Percentiles rank a stretch among this genome's conserved stretches.
These are phyloP conservation scores for Orbilia javanica DNA, from an alignment of 2,329 filamentous ascomycete species.

Conservation along the genomic window DNA sequence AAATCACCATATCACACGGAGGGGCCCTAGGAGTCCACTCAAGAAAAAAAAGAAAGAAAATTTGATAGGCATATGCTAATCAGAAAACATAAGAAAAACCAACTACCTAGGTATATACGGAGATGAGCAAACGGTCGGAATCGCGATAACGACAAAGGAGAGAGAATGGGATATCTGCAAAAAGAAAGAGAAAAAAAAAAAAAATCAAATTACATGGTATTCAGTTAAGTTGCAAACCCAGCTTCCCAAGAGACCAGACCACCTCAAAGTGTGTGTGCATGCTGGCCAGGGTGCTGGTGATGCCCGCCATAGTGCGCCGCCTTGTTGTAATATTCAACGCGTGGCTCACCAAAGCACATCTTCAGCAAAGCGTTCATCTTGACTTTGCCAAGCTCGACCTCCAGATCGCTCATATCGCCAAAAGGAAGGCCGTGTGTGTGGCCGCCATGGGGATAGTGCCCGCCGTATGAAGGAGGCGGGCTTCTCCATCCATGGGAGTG, in stretches of 20 bases:
- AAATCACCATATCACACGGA: slow-evolving; percentile 6
- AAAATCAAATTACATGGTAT: slow-evolving; percentile 4
- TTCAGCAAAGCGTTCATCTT: slow-evolving; percentile 8
- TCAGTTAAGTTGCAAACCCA: slow-evolving; percentile 4
- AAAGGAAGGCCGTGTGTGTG: not conserved
- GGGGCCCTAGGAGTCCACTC: not conserved
- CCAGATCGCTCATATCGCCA: not conserved
- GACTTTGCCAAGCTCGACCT: slow-evolving; percentile 2
- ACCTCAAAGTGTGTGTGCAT: not conserved
- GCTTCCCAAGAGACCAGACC: slow-evolving; percentile 3
- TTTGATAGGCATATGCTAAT: slow-evolving; percentile 1
- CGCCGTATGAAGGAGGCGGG: not conserved
- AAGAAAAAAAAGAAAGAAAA: slow-evolving; percentile 1
- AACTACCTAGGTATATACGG: not conserved
- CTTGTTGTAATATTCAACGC: not conserved
- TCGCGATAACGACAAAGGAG: slow-evolving; percentile 1
- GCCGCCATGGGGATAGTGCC: not conserved
- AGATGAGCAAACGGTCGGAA: slow-evolving; percentile 5
- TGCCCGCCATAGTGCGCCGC: not conserved
- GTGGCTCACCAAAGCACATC: not conserved
- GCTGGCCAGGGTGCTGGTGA: not conserved
- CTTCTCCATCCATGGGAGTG: not conserved
- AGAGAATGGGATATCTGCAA: slow-evolving; percentile 1
- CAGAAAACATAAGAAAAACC: slow-evolving; percentile 4
- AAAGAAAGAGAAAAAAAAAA: slow-evolving; percentile 2